phyloP scores from a whole-genome alignment of 2,329 filamentous ascomycete species.

The Penicillium corylophilum region DNA sequence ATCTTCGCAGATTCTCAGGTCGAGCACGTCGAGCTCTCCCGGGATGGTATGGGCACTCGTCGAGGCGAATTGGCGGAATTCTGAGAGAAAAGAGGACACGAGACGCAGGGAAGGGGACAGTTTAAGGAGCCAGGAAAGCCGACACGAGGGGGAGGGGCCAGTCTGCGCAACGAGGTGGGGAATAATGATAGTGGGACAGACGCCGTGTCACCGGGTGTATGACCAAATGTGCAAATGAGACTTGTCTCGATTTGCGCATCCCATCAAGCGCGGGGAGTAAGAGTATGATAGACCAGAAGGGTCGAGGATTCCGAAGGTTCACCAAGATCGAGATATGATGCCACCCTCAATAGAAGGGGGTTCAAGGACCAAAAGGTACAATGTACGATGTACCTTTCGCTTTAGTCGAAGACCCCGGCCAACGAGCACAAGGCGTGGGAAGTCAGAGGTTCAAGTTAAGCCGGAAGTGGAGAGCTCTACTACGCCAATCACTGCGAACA shows the following conservation, averaged over 20 bases:
- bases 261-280: constrained; percentile 4
- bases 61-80: not conserved
- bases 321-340: not conserved
- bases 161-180: constrained; percentile 17
- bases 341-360: not conserved
- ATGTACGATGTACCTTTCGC: constrained; percentile 1
- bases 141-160: constrained; percentile 16
- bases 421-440: not conserved
- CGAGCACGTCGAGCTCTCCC: constrained; percentile 1
- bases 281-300: not conserved
- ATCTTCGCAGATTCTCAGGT: constrained; percentile 14
- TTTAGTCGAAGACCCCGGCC: not conserved
- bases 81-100: not conserved
- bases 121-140: constrained; percentile 5
- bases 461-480: constrained; percentile 20
- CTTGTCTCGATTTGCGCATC: not conserved
- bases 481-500: constrained; percentile 22
- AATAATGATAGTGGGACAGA: constrained; percentile 22
- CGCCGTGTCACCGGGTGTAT: constrained; percentile 14
- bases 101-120: constrained; percentile 2
- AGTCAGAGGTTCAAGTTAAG: constrained; percentile 13
- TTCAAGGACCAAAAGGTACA: not conserved
- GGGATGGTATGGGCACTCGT: not conserved
- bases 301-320: not conserved
- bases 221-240: constrained; percentile 7